Base-by-base conservation (phyloP, 2,329 filamentous ascomycete genomes). In the Cylindrodendrum hubeiense region DNA sequence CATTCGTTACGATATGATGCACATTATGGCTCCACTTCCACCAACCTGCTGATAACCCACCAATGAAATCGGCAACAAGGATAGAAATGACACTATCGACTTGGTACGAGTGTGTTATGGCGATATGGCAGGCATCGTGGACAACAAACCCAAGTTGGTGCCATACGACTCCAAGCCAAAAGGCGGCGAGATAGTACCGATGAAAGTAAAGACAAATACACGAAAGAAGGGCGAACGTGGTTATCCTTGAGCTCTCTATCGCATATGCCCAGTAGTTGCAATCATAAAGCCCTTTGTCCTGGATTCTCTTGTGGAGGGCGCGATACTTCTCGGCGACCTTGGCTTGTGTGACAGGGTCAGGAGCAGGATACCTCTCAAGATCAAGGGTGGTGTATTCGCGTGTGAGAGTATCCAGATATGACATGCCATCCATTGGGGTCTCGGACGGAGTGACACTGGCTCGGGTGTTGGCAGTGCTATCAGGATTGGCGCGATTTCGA, bases 21-120 rank as follows among this genome's bases (percentile, higher is more conserved):
- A 98, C 94, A 75, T 98, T 98, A 80, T 98, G 95, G 77, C 90
- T 98, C 66, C 90, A 87, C 81, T 98, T 98, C 95, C 95, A 99
- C 96, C 96, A 98, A 44, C 95, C 93, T 56, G 97, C 82, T 26
- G 94, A 97, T 30, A 99, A 81, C 0, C 96, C 96, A 37, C 96
- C 96, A n/a, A 96, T 82, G 73, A 92, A 98, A 78, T 97, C 92
- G 55, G 95, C 94, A 74, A 98, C 91, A 68, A 97, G 81, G 75
- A 98, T 97, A 51, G 93, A 95, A 66, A 98, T 94, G 53, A 91
- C 85, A 2, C 91, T 92, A 79, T 99, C 96, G 39, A 89, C 81
- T 53, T 92, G 90, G 78, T 95, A 98, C 76, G 91, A 86, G 80
- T 98, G 95, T 2, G 96, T 99, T 73, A 98, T 97, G 71, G 93